These are phyloP conservation scores for Debaryomyces subglobosus DNA, from an alignment of 1,139 yeast genomes.

Conservation along the genomic window DNA sequence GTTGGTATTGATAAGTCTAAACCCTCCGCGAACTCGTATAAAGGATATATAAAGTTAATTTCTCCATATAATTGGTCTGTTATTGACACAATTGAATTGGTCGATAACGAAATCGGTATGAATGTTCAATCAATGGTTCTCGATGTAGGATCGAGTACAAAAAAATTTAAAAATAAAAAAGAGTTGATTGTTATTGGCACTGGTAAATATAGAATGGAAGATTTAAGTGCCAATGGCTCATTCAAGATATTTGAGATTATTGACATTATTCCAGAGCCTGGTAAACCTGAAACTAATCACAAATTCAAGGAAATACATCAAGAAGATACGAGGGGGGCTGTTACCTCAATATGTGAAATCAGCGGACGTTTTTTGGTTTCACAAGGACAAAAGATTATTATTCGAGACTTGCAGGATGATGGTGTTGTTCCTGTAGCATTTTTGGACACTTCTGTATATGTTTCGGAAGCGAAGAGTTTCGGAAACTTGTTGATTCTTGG, in stretches of 20 bases:
- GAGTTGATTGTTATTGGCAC: slow-evolving; percentile 82
- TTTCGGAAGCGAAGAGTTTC: slow-evolving; percentile 78
- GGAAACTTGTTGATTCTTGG: slow-evolving; percentile 80
- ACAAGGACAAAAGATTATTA: slow-evolving; percentile 85
- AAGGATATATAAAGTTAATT: slow-evolving; percentile 64
- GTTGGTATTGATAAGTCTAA: slow-evolving; percentile 57
- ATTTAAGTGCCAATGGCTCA: slow-evolving; percentile 78
- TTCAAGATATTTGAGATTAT: slow-evolving; percentile 76
- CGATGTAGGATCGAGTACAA: slow-evolving; percentile 50
- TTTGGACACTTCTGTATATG: slow-evolving; percentile 78
- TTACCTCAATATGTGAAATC: slow-evolving; percentile 74
- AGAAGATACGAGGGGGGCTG: slow-evolving; percentile 86
- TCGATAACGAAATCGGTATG: slow-evolving; percentile 68
- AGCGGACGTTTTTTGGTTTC: slow-evolving; percentile 84
- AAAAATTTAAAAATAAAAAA: slow-evolving; percentile 58
- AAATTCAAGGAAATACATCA: slow-evolving; percentile 75
- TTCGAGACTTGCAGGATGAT: slow-evolving; percentile 82
- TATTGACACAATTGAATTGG: slow-evolving; percentile 69
- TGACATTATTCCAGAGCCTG: slow-evolving; percentile 90
- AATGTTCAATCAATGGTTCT: slow-evolving; percentile 61
- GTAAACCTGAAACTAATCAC: slow-evolving; percentile 79
- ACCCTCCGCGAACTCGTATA: slow-evolving; percentile 56
- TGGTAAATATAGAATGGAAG: slow-evolving; percentile 79
- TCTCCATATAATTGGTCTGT: slow-evolving; percentile 79
- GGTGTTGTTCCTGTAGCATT: slow-evolving; percentile 94